A percentile compares a stretch with the other conserved stretches of the same genome.
Conservation (phyloP, 805 yeast genomes). For the Pichia sporocuriosa region DNA sequence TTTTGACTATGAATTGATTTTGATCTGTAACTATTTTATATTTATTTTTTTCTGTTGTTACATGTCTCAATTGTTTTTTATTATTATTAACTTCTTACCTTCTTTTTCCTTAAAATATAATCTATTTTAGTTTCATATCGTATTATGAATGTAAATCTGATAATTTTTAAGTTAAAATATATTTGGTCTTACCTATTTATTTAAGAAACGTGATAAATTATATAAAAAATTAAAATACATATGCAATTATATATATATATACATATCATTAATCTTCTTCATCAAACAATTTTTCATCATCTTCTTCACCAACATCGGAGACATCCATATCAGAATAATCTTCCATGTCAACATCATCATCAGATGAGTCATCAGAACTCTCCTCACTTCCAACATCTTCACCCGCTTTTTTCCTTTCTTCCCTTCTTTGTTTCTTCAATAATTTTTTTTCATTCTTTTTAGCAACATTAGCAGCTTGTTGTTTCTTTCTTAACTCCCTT, state of each 20-base stretch:
- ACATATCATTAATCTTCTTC: slow-evolving; percentile 14
- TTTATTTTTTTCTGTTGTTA: too few species aligned
- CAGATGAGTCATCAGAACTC: slow-evolving; percentile 13
- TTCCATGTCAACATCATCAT: slow-evolving; percentile 23
- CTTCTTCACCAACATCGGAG: slow-evolving; percentile 17
- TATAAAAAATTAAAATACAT: too few species aligned
- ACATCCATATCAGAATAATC: slow-evolving; percentile 17
- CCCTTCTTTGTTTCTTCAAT: slow-evolving; percentile 63
- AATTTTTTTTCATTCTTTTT: slow-evolving; percentile 68
- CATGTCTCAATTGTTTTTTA: too few species aligned
- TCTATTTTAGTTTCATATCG: too few species aligned
- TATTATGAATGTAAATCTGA: too few species aligned
- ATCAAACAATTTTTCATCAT: slow-evolving; percentile 21
- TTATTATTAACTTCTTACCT: too few species aligned
- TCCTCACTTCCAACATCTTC: slow-evolving; percentile 27
- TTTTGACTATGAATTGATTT: too few species aligned
- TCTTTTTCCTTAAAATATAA: too few species aligned
- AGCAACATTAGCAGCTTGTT: slow-evolving; percentile 72
- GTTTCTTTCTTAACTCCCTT: slow-evolving; percentile 65
- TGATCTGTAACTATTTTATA: too few species aligned
- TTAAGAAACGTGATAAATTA: background rate
- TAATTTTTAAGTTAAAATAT: too few species aligned
- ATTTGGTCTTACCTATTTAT: background rate
- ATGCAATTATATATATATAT: background rate
- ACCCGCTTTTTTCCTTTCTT: slow-evolving; percentile 30